Percentiles rank a stretch among this genome's conserved stretches.
Conservation (phyloP, 2,329 filamentous ascomycete genomes). For the Phaeosphaeriaceae sp. region DNA sequence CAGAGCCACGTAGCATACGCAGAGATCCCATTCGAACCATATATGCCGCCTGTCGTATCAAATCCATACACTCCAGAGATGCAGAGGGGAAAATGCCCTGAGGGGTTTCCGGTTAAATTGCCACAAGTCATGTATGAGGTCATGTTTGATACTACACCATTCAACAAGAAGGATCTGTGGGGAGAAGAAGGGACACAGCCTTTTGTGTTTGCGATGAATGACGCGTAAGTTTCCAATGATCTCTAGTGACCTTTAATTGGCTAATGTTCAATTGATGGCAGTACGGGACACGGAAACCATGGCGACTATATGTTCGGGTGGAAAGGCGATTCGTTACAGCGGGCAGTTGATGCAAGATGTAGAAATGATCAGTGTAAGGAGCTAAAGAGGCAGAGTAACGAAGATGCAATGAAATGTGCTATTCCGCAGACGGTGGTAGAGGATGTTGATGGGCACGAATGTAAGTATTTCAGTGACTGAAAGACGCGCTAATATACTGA, state of each 20-base stretch:
- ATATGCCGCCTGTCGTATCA: conserved; percentile 21
- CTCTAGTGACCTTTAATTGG: too few relatives aligned
- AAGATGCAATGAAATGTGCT: conserved; percentile 36
- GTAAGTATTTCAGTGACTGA: conserved; percentile 13
- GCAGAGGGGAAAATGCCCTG: conserved; percentile 49
- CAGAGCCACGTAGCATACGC: conserved; percentile 57
- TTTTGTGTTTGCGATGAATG: conserved; percentile 40
- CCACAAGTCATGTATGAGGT: conserved; percentile 57
- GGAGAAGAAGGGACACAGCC: conserved; percentile 37
- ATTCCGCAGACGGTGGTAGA: conserved; percentile 37
- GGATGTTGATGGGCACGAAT: conserved; percentile 31
- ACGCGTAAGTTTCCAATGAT: conserved; percentile 29
- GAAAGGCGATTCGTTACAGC: conserved; percentile 39
- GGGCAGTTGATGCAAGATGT: conserved; percentile 36
- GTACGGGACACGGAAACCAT: conserved; percentile 34
- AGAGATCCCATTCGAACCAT: conserved; percentile 39
- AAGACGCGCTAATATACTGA: too few relatives aligned
- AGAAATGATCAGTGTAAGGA: conserved; percentile 34
- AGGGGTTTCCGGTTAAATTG: conserved; percentile 51
- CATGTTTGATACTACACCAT: conserved; percentile 52
- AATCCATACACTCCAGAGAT: conserved; percentile 25
- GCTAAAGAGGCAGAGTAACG: conserved; percentile 32
- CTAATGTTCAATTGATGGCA: conserved; percentile 13
- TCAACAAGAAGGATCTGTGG: conserved; percentile 33
- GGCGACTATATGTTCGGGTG: conserved; percentile 36